Conservation (phyloP, 495 filamentous ascomycete genomes). For the Echria macrotheca region DNA sequence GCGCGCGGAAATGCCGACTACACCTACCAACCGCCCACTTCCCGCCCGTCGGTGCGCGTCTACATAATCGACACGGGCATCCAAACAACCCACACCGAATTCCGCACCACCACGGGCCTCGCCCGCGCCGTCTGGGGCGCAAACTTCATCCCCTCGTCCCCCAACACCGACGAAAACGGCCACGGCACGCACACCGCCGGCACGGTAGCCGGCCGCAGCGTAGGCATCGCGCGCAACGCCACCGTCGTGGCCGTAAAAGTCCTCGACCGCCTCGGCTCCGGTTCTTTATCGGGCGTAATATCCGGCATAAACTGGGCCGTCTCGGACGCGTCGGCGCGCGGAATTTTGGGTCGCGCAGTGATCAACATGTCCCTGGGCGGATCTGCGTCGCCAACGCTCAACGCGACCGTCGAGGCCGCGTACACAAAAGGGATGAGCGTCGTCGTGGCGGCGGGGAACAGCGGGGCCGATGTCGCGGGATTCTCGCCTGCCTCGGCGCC, state of each 20-base stretch:
- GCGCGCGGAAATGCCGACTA: slow-evolving; percentile 37
- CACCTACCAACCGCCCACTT: too few relatives aligned
- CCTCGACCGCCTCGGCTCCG: slow-evolving; percentile 40
- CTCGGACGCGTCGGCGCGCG: slow-evolving; percentile 37
- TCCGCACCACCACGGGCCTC: too few relatives aligned
- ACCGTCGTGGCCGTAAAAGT: slow-evolving; percentile 62
- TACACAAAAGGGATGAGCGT: slow-evolving; percentile 44
- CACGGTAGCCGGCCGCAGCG: slow-evolving; percentile 53
- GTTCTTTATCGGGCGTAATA: slow-evolving; percentile 41
- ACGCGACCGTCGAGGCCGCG: slow-evolving; percentile 44
- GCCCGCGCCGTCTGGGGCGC: slow-evolving; percentile 51
- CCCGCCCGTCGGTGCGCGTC: slow-evolving; percentile 7
- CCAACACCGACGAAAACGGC: slow-evolving; percentile 45
- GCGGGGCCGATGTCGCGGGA: slow-evolving; percentile 29
- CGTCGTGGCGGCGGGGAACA: slow-evolving; percentile 52
- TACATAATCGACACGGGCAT: slow-evolving; percentile 59
- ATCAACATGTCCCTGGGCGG: slow-evolving; percentile 54
- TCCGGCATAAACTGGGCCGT: slow-evolving; percentile 52
- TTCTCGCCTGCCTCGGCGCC: slow-evolving; percentile 52
- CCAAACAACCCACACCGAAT: slow-evolving; percentile 47
- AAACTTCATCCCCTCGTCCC: slow-evolving; percentile 44
- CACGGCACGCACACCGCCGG: slow-evolving; percentile 66
- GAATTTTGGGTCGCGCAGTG: slow-evolving; percentile 33
- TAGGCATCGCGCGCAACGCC: slow-evolving; percentile 61
- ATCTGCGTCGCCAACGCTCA: slow-evolving; percentile 45